Conservation (phyloP, 2,329 filamentous ascomycete species). For the Berkeleyomyces rouxiae region DNA sequence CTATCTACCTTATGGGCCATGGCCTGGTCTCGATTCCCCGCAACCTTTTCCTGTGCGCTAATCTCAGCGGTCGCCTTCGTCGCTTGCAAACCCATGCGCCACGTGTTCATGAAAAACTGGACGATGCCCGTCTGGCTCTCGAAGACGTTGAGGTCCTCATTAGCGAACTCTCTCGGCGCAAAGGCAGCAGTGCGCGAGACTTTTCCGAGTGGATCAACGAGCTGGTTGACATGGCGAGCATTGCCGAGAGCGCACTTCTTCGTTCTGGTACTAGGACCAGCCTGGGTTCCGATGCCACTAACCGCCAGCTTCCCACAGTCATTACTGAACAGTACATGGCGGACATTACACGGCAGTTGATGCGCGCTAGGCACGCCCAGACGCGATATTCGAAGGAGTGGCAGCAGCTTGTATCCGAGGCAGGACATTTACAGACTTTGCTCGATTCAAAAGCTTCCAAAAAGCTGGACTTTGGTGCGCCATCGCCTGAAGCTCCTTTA, state of each 20-base stretch:
- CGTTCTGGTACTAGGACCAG: background rate
- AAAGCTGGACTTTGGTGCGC: conserved; percentile 56
- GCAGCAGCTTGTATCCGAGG: conserved; percentile 60
- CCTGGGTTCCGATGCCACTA: conserved; percentile 26
- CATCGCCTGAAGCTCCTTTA: conserved; percentile 37
- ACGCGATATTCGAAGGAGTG: conserved; percentile 74
- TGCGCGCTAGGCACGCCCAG: conserved; percentile 67
- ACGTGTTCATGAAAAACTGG: conserved; percentile 68
- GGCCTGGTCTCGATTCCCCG: conserved; percentile 83
- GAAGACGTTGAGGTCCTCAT: conserved; percentile 74
- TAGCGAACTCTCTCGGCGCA: conserved; percentile 59
- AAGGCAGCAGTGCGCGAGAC: conserved; percentile 51
- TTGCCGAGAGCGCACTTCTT: conserved; percentile 44
- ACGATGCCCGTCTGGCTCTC: conserved; percentile 63
- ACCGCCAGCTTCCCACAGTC: conserved; percentile 50
- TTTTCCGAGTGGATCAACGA: conserved; percentile 96
- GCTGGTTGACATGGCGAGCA: conserved; percentile 56
- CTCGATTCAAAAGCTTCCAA: conserved; percentile 70
- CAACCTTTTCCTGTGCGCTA: conserved; percentile 62
- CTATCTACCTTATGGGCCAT: conserved; percentile 96
- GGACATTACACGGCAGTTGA: conserved; percentile 67
- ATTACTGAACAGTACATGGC: conserved; percentile 89
- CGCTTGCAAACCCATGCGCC: conserved; percentile 66
- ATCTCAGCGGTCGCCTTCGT: conserved; percentile 55
- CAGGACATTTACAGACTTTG: conserved; percentile 60